Evolutionary conservation across 257 asterid genomes (phyloP), one percentile per base, ranked within the genome.

Genomic region (Solanum sejunctum): DNA sequence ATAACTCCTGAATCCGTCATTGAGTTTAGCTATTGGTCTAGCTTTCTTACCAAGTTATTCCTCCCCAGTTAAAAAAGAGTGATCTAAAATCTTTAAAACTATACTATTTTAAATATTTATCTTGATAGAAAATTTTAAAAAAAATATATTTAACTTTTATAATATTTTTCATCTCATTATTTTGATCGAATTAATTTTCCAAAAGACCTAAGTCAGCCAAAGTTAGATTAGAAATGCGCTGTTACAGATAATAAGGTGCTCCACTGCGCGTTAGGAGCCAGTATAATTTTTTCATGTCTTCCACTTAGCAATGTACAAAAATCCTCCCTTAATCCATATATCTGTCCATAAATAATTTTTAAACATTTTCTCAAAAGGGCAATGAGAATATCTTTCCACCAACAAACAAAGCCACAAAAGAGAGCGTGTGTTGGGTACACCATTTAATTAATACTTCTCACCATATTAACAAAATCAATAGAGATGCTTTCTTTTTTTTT

Each of bases 141-240:
- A 64, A 28, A 12, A 6, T 26, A 7, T 28, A 64, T 13, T 28
- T 13, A 12, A 64, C 1, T 28, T 11, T 64, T 64, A 3, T 64
- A 12, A 1, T 5, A 5, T 0, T 0, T 3, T 66, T 17, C 0
- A 66, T 13, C 1, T 28, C 3, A 28, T 28, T 28, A 28, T 28
- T 28, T 28, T 28, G 28, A 28, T 28, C 28, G 28, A 28, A 28
- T 28, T 28, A 28, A 66, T 32, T 6, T 8, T 7, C 2, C 7
- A 1, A 28, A 64, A 36, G 15, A 64, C 7, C 45, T 32, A 64
- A 63, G 3, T 28, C 12, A 15, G 17, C n/a, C 43, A 7, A 32
- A 32, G 8, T 66, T 8, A 32, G 21, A 66, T 70, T 39, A 70
- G 51, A 84, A 88, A 84, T 90, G 90, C 93, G 91, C 86, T 87